Percentiles rank a stretch among this genome's conserved stretches.
These are phyloP conservation scores for Sporothrix humicola DNA, from an alignment of 2,329 filamentous ascomycete species.

Conservation along the genomic window DNA sequence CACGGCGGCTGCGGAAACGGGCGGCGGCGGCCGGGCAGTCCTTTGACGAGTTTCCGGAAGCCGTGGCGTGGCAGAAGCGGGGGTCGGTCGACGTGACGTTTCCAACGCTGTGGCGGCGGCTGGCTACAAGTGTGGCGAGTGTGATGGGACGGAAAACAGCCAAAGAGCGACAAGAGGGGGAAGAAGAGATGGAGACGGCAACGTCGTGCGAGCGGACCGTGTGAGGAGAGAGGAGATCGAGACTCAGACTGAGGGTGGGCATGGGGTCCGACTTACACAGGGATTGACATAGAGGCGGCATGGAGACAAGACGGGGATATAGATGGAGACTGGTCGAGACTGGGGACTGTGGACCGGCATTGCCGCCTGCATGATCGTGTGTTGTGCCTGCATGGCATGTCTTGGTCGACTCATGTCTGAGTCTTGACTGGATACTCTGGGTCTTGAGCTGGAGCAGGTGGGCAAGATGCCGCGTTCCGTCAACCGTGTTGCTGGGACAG, in stretches of 20 bases:
- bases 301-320: background rate
- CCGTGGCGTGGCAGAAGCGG: background rate
- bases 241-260: too few species aligned
- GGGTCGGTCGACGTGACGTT: background rate
- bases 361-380: background rate
- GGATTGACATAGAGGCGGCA: background rate
- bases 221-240: background rate
- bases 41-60: background rate
- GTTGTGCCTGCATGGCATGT: background rate
- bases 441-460: too few species aligned
- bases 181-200: background rate
- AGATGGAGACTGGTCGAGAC: too few species aligned
- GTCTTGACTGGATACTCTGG: too few species aligned
- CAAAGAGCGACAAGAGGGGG: background rate
- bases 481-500: background rate
- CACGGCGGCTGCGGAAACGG: background rate
- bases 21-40: background rate
- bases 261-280: background rate
- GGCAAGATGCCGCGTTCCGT: background rate
- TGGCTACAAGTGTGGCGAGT: background rate
- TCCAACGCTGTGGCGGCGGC: background rate
- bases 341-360: background rate
- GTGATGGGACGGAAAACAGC: background rate
- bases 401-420: too few species aligned
- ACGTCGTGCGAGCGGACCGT: background rate